Evolutionary conservation across 495 filamentous ascomycete species (phyloP).

Genomic region (Bathelium albidoporum): DNA sequence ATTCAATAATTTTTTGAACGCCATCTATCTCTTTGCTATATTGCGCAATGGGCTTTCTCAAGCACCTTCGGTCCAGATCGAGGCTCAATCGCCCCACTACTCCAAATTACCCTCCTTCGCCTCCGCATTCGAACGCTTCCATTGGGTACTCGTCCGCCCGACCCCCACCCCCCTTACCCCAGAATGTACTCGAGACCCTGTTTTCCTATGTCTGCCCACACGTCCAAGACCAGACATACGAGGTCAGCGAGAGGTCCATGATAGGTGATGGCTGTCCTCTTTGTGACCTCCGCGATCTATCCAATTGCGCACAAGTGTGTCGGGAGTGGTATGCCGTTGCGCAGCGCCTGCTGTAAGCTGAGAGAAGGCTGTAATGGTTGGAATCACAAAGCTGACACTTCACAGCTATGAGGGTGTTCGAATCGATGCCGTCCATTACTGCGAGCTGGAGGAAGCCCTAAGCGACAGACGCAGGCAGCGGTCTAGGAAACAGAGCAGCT

Average conservation of each 20-base stretch:
- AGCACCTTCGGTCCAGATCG: slow-evolving; percentile 34
- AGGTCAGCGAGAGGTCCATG: slow-evolving; percentile 70
- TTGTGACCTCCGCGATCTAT: slow-evolving; percentile 87
- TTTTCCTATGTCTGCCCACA: slow-evolving; percentile 81
- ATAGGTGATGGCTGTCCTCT: slow-evolving; percentile 85
- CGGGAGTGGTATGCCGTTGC: slow-evolving; percentile 56
- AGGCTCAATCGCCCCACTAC: slow-evolving; percentile 20
- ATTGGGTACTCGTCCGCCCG: slow-evolving; percentile 27
- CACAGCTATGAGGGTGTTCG: slow-evolving; percentile 77
- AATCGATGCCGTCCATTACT: slow-evolving; percentile 93
- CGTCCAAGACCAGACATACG: slow-evolving; percentile 61
- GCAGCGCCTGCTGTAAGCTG: slow-evolving; percentile 49
- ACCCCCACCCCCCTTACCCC: slow-evolving; percentile 46
- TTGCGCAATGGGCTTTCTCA: slow-evolving; percentile 36
- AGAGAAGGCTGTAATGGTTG: slow-evolving; percentile 1
- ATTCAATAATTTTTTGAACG: background rate
- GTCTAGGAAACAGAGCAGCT: background rate
- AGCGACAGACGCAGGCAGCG: slow-evolving; percentile 49
- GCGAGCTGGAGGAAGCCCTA: slow-evolving; percentile 70
- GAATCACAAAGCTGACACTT: slow-evolving; percentile 4
- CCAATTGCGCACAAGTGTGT: slow-evolving; percentile 63
- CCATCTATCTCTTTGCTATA: slow-evolving; percentile 12
- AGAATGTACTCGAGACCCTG: slow-evolving; percentile 56
- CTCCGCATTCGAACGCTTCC: slow-evolving; percentile 11
- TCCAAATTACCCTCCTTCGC: slow-evolving; percentile 17